Base-by-base conservation (phyloP, 352 stramenopile species). In the Phytopythium vexans region DNA sequence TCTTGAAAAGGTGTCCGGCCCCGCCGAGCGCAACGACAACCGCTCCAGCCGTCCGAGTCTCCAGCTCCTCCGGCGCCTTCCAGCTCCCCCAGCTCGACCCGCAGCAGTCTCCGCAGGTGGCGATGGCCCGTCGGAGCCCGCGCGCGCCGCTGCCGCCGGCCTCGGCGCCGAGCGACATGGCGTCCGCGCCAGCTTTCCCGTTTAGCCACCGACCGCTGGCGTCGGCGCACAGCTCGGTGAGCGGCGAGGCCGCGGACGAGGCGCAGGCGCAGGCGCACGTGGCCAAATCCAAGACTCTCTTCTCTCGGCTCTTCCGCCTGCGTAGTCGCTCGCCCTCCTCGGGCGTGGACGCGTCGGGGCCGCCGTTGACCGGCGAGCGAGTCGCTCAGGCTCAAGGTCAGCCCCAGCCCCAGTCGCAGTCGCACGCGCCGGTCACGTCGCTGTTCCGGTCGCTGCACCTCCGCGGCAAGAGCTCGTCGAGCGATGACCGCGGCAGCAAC, bases 361-460 rank as follows among this genome's bases (percentile, higher is more conserved):
- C 59, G 27, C 10, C 40, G 34, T 9, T 55, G 27, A 33, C 40
- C 21, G 21, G 21, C 21, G 21, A 27, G 21, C 21, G 21, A 27
- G 21, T 1, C 21, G 21, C 21, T 27, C 21, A 27, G 21, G 21
- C 2, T 27, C 16, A 72, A 47, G 33, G 33, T 14, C 48, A 57
- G 35, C 6, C 14, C 5, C 21, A 27, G 21, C 15, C 8, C 6
- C 41, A 12, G 2, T 50, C 41, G 8, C 61, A 53, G 7, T 47
- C 45, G 14, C 59, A 67, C 38, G 72, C 64, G 49, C 61, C 68
- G 8, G 64, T 76, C 46, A 53, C 56, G 15, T 49, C 68, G 46
- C 49, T 77, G 5, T 27, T 77, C 37, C 68, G 68, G 7, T 71
- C 64, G 42, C 68, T 77, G 34, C 62, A 64, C 49, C 52, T 77